phyloP scores from a whole-genome alignment of 2,329 filamentous ascomycete genomes.

The Colletotrichum sansevieriae region DNA sequence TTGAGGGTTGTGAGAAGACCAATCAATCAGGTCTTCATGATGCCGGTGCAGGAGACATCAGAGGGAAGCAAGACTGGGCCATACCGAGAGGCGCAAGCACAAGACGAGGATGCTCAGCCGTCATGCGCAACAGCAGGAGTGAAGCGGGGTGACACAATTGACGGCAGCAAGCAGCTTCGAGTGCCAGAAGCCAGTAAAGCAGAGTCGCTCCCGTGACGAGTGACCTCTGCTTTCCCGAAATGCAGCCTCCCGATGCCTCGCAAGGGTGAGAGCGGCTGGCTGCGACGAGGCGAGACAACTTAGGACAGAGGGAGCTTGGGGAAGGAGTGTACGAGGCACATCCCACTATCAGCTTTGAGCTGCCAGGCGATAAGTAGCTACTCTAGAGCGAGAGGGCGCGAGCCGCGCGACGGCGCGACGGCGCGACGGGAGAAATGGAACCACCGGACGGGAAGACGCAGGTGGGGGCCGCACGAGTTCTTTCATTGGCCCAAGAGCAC shows the following conservation, averaged over 20 bases:
- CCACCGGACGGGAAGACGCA: slow-evolving; percentile 3
- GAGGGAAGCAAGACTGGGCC: slow-evolving; percentile 3
- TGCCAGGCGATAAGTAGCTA: neutral
- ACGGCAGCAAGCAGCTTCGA: too few relatives aligned
- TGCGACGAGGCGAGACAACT: neutral
- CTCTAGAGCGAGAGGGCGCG: neutral
- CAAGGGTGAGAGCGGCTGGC: slow-evolving; percentile 6
- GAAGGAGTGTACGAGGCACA: slow-evolving; percentile 1
- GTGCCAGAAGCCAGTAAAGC: neutral
- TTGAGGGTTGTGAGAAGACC: neutral
- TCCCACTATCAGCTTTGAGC: neutral
- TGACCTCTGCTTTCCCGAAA: neutral
- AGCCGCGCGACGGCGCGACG: neutral
- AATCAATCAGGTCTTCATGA: neutral
- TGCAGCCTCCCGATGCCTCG: slow-evolving; percentile 4
- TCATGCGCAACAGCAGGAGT: neutral
- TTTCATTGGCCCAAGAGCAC: slow-evolving; percentile 15
- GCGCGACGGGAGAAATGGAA: neutral
- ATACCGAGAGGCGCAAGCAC: slow-evolving; percentile 1
- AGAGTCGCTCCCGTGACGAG: neutral
- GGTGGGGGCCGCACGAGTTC: slow-evolving; percentile 5
- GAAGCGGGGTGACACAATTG: neutral
- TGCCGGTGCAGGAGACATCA: neutral
- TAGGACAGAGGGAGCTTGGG: neutral
- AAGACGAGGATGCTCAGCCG: neutral